These are phyloP conservation scores for Sarocladium kiliense DNA, from an alignment of 2,329 filamentous ascomycete species.

Conservation along the genomic window DNA sequence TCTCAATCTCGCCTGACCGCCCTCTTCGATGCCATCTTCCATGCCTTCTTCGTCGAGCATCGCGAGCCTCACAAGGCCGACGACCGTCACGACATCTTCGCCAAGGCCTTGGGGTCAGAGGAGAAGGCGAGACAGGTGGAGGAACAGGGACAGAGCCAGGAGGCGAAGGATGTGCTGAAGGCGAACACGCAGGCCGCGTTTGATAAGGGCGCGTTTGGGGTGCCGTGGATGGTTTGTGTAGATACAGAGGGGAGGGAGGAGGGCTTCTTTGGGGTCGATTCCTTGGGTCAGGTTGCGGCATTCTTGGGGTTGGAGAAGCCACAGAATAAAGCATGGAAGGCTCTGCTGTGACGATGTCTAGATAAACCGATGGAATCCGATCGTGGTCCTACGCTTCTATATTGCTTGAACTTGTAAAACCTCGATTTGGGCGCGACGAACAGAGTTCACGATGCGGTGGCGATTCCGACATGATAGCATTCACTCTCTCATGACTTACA, in stretches of 20 bases:
- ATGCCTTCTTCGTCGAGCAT: conserved; percentile 27
- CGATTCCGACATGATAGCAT: too few relatives aligned
- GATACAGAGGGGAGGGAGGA: conserved; percentile 24
- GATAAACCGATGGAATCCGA: too few relatives aligned
- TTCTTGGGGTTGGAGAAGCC: conserved; percentile 28
- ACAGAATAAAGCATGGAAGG: conserved; percentile 23
- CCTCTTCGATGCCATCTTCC: conserved; percentile 27
- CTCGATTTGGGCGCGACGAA: too few relatives aligned
- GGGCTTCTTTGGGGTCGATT: conserved; percentile 34
- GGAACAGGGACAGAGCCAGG: conserved; percentile 11
- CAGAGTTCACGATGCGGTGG: too few relatives aligned
- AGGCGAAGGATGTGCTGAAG: conserved; percentile 24
- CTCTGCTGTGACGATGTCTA: conserved; percentile 22
- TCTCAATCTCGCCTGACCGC: conserved; percentile 16
- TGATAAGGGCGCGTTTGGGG: conserved; percentile 29
- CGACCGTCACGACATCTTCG: conserved; percentile 21
- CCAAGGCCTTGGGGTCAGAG: conserved; percentile 17
- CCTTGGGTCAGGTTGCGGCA: conserved; percentile 28
- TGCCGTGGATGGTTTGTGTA: conserved; percentile 33
- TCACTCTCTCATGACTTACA: too few relatives aligned
- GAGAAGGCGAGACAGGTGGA: conserved; percentile 23
- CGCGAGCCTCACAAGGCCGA: conserved; percentile 20
- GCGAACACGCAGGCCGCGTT: conserved; percentile 31
- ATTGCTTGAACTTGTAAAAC: too few relatives aligned
- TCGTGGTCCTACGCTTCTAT: too few relatives aligned